Conservation (phyloP, 371 early-diverging fungal species). For the Mortierella sp. region DNA sequence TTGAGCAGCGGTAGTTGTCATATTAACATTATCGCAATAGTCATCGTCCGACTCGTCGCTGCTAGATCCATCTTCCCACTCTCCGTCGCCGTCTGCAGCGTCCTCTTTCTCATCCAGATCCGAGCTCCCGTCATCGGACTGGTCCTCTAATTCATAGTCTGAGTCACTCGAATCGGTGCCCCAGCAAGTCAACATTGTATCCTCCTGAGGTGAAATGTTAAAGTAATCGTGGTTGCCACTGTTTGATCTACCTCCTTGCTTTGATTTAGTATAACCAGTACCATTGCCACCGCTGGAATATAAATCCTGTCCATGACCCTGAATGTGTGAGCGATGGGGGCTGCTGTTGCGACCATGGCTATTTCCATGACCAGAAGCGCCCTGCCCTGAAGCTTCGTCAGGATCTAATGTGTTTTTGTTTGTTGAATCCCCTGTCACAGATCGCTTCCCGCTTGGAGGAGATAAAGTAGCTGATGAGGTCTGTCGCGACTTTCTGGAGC, state of each 20-base stretch:
- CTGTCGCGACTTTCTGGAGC: constrained; percentile 23
- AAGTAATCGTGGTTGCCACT: constrained; percentile 21
- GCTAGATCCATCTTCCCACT: constrained; percentile 47
- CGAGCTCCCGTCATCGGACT: constrained; percentile 14
- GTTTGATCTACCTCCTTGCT: constrained; percentile 14
- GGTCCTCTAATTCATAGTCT: no score
- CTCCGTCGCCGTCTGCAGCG: constrained; percentile 52
- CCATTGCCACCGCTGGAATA: constrained; percentile 26
- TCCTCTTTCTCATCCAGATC: constrained; percentile 20
- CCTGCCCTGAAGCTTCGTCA: constrained; percentile 7
- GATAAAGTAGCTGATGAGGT: constrained; percentile 32
- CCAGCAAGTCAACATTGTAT: constrained; percentile 42
- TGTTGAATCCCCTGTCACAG: no score
- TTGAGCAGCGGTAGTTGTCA: no score
- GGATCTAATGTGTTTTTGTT: background rate
- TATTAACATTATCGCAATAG: background rate
- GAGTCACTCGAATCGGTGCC: constrained; percentile 41
- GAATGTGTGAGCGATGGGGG: no score
- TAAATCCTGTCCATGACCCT: background rate
- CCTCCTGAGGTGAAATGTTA: constrained; percentile 30
- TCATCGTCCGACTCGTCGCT: constrained; percentile 35
- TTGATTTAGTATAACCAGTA: constrained; percentile 16
- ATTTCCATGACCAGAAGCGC: background rate
- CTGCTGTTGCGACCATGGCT: background rate
- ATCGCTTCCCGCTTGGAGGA: constrained; percentile 10